Base-by-base conservation (phyloP, 352 stramenopile genomes). In the Phytophthora ramorum region DNA sequence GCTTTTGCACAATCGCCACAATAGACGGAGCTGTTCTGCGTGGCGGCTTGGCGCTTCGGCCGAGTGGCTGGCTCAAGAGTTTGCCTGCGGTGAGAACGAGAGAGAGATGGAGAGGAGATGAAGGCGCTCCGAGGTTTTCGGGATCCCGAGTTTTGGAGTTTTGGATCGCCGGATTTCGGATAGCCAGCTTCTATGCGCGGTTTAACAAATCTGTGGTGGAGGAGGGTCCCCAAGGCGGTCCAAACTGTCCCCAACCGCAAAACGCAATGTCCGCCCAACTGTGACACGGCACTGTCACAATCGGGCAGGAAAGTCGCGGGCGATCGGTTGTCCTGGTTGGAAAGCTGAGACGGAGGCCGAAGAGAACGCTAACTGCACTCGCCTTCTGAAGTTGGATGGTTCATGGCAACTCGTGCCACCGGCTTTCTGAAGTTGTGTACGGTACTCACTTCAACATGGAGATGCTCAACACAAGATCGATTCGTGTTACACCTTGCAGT, bases 171-270 rank as follows among this genome's bases (percentile, higher is more conserved):
- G 34, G 30, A 16, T 61, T 44, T n/a, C 41, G 41, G 19, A 24
- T 3, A 3, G 22, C 22, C 32, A 64, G 6, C 19, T 71, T 66
- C 57, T 71, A 63, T 63, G 48, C 47, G 56, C 60, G 51, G 55
- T 71, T 71, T 71, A 66, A 71, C 63, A 71, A 49, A 38, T 56
- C 16, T 50, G 28, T 53, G 40, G 62, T 65, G 45, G 51, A 69
- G 43, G 62, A 69, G 40, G 46, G 63, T 71, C 48, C 55, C 62
- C 54, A 66, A 14, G 6, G 38, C 30, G 30, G n/a, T 16, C 17
- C 17, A 65, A 66, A 66, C 40, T 46, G 56, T 66, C 56, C 55
- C 63, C 55, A 66, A 37, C 47, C 40, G 17, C 56, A 69, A 64
- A 52, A 70, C 62, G 62, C 62, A 70, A 65, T 70, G 62, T 70